phyloP scores from a whole-genome alignment of 2,329 filamentous ascomycete genomes.

The Aspergillus candidus region DNA sequence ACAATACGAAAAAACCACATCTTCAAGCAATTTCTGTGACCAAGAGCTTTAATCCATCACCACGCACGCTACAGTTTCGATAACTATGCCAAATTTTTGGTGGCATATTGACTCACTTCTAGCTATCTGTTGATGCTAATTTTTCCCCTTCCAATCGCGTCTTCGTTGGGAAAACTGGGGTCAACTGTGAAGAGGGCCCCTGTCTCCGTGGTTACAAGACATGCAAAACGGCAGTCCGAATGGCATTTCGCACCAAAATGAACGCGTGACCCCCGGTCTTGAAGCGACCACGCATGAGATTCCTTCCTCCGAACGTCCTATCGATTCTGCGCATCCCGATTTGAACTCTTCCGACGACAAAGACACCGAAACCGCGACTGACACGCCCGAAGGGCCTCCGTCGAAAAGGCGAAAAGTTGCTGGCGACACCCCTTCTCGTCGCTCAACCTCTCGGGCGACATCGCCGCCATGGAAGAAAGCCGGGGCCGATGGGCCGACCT shows the following conservation, averaged over 20 bases:
- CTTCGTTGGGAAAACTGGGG: slow-evolving; percentile 43
- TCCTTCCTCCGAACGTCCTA: slow-evolving; percentile 14
- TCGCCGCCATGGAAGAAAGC: slow-evolving; percentile 94
- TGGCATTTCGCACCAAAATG: slow-evolving; percentile 36
- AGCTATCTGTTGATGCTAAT: slow-evolving; percentile 39
- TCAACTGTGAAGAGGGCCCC: slow-evolving; percentile 37
- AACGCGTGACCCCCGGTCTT: slow-evolving; percentile 29
- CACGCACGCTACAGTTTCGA: slow-evolving; percentile 38
- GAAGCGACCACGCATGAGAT: slow-evolving; percentile 19
- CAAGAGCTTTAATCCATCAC: slow-evolving; percentile 25
- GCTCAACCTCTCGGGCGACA: slow-evolving; percentile 35
- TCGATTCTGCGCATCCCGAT: slow-evolving; percentile 20
- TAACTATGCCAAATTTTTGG: slow-evolving; percentile 41
- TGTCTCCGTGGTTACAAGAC: slow-evolving; percentile 38
- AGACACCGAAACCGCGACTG: slow-evolving; percentile 22
- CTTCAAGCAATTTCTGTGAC: slow-evolving; percentile 31
- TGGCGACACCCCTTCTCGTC: slow-evolving; percentile 28
- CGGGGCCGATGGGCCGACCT: slow-evolving; percentile 77
- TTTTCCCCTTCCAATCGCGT: slow-evolving; percentile 29
- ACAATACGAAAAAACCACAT: slow-evolving; percentile 37
- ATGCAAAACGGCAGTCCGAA: slow-evolving; percentile 43
- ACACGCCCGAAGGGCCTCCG: slow-evolving; percentile 35
- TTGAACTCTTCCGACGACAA: slow-evolving; percentile 24
- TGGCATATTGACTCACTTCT: slow-evolving; percentile 25
- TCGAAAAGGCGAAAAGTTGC: slow-evolving; percentile 42